A percentile compares a stretch with the other conserved stretches of the same genome.
These are phyloP conservation scores for Lachnellula suecica DNA, from an alignment of 2,329 filamentous ascomycete species.

Conservation along the genomic window DNA sequence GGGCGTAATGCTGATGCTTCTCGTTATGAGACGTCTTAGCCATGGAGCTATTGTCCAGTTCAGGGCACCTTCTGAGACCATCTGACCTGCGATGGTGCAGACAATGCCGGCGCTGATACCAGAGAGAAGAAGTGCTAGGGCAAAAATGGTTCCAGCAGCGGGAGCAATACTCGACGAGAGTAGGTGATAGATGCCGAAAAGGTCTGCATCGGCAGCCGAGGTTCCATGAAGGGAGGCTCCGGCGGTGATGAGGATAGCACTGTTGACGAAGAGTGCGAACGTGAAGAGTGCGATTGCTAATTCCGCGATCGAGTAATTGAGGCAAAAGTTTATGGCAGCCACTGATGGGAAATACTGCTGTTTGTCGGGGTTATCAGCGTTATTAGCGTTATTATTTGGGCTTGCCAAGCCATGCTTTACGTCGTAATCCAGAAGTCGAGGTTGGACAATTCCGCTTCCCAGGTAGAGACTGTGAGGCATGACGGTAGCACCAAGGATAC, in stretches of 20 bases:
- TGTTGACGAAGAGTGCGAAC: constrained; percentile 83
- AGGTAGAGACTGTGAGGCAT: constrained; percentile 71
- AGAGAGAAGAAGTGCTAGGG: constrained; percentile 75
- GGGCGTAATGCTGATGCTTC: constrained; percentile 77
- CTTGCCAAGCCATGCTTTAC: constrained; percentile 49
- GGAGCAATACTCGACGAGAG: constrained; percentile 67
- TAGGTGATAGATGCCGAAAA: constrained; percentile 79
- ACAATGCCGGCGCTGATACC: constrained; percentile 82
- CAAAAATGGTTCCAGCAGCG: constrained; percentile 80
- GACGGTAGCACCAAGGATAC: constrained; percentile 74
- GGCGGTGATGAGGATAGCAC: constrained; percentile 77
- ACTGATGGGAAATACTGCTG: constrained; percentile 69
- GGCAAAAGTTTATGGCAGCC: constrained; percentile 69
- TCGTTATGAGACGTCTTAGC: constrained; percentile 75
- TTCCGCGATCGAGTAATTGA: constrained; percentile 73
- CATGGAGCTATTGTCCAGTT: constrained; percentile 74
- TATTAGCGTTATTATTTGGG: constrained; percentile 31
- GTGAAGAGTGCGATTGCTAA: constrained; percentile 73
- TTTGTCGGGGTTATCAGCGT: constrained; percentile 35
- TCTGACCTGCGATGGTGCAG: constrained; percentile 86
- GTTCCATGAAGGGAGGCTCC: constrained; percentile 66
- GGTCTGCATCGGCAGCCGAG: constrained; percentile 65
- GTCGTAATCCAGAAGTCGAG: constrained; percentile 64
- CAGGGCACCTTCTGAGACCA: constrained; percentile 82
- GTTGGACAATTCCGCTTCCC: constrained; percentile 68